phyloP scores from a whole-genome alignment of 345 rosid species.

The Citrus trifoliata region DNA sequence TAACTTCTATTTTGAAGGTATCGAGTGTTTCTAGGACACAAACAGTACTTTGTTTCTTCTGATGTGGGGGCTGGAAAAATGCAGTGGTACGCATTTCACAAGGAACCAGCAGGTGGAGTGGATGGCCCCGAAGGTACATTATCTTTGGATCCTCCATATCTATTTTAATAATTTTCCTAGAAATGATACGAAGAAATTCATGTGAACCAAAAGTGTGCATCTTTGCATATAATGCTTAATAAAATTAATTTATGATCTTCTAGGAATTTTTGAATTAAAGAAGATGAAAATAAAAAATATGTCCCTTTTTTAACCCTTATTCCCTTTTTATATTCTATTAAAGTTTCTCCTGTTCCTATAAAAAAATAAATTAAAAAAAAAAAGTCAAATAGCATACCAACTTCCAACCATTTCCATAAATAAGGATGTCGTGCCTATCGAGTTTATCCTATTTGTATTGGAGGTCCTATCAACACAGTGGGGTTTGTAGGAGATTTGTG shows the following conservation, averaged over 20 bases:
- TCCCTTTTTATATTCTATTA: no score
- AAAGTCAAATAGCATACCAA: no score
- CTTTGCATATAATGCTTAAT: not conserved
- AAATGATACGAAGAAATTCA: not conserved
- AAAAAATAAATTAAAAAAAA: no score
- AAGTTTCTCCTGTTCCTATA: no score
- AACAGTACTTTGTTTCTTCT: constrained; percentile 92
- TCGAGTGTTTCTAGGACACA: constrained; percentile 93
- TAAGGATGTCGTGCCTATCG: not conserved
- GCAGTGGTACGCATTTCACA: constrained; percentile 97
- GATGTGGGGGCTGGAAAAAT: constrained; percentile 98
- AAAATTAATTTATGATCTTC: not conserved
- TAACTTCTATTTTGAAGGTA: constrained; percentile 41
- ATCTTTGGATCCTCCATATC: constrained; percentile 9
- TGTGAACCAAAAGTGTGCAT: not conserved
- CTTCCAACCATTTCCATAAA: not conserved
- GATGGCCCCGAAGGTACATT: constrained; percentile 62
- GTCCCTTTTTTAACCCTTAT: no score
- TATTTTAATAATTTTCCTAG: not conserved
- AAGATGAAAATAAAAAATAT: not conserved
- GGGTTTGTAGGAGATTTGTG: not conserved
- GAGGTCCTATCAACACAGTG: not conserved
- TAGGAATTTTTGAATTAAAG: not conserved
- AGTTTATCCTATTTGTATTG: not conserved
- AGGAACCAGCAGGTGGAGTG: constrained; percentile 75